Conservation (phyloP, 305 asterid genomes). For the Fraxinus platypoda region DNA sequence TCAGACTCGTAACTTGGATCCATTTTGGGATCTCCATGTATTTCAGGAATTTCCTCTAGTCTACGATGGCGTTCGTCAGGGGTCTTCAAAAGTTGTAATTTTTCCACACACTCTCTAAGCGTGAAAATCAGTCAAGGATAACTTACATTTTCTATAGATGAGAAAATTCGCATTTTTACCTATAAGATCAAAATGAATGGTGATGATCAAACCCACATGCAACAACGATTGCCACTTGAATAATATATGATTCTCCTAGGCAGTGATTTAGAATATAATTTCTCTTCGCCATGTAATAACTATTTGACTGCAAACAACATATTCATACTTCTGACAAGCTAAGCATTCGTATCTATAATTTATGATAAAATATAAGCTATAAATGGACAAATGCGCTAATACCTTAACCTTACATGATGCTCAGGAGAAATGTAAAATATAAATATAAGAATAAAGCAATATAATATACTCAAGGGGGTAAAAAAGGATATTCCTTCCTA, state of each 20-base stretch:
- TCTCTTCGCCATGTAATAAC: not conserved
- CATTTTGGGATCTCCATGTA: conserved; percentile 95
- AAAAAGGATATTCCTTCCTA: conserved; percentile 93
- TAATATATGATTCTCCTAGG: not conserved
- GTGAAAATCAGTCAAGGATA: conserved; percentile 72
- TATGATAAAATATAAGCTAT: not conserved
- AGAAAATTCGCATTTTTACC: not conserved
- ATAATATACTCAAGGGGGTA: conserved; percentile 5
- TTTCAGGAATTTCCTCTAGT: conserved; percentile 79
- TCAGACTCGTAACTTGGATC: conserved; percentile 91
- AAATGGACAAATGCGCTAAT: not conserved
- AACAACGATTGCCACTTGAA: not conserved
- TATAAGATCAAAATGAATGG: not conserved
- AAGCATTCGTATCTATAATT: not conserved
- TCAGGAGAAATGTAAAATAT: not conserved
- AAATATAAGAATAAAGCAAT: not conserved
- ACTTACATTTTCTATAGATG: conserved; percentile 10
- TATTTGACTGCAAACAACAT: conserved; percentile 5
- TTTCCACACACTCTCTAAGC: conserved; percentile 99
- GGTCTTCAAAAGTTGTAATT: conserved; percentile 81
- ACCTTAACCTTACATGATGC: not conserved
- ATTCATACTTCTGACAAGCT: conserved; percentile 5
- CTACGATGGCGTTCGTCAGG: conserved; percentile 95
- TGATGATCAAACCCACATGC: conserved; percentile 7
- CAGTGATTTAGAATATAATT: not conserved